These are phyloP conservation scores for Anastatica hierochuntica DNA, from an alignment of 345 rosid species.

Conservation along the genomic window DNA sequence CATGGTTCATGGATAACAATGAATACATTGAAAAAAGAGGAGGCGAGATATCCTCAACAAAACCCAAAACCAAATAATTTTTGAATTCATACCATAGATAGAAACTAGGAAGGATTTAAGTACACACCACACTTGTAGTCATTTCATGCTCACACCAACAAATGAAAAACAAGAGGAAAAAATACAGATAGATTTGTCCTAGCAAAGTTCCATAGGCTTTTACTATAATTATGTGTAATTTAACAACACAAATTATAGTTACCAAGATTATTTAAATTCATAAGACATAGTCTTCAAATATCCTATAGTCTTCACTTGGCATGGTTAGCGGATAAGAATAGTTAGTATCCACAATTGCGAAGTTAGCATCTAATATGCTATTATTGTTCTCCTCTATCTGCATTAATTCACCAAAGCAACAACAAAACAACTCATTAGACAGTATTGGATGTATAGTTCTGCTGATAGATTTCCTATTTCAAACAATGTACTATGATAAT, in stretches of 20 bases:
- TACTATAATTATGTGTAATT: slow-evolving; percentile 19
- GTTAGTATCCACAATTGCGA: slow-evolving; percentile 31
- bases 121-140: slow-evolving; percentile 15
- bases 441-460: too few species aligned
- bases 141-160: slow-evolving; percentile 16
- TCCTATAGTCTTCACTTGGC: slow-evolving; percentile 39
- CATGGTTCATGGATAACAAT: too few species aligned
- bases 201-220: slow-evolving; percentile 13
- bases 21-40: too few species aligned
- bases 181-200: slow-evolving; percentile 12
- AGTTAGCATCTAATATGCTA: slow-evolving; percentile 30
- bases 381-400: slow-evolving; percentile 58
- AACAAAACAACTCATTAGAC: too few species aligned
- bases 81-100: slow-evolving; percentile 12
- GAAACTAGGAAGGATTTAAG: not conserved
- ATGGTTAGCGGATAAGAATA: slow-evolving; percentile 51
- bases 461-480: not conserved
- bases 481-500: not conserved
- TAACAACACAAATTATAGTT: slow-evolving; percentile 20
- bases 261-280: slow-evolving; percentile 12
- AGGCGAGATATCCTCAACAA: not conserved
- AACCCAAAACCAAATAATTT: slow-evolving; percentile 6
- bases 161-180: not conserved
- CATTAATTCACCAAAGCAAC: slow-evolving; percentile 10
- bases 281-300: slow-evolving; percentile 18